Base-by-base conservation (phyloP, 495 filamentous ascomycete genomes). In the Talaromyces stipitatus region DNA sequence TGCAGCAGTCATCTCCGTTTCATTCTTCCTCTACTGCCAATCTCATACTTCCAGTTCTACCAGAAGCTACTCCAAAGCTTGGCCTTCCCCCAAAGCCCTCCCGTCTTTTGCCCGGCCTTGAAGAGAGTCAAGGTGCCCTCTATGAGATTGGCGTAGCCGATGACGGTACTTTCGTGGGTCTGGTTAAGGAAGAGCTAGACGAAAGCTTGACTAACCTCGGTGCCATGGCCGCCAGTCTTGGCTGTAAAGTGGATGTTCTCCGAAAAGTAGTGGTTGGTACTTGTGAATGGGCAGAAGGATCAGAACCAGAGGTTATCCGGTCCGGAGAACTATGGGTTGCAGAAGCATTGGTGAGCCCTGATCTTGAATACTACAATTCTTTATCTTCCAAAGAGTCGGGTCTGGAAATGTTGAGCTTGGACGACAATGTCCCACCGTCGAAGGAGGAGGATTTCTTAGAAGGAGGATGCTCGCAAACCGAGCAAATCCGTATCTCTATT, bases 91-190 rank as follows among this genome's bases (percentile, higher is more conserved):
- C 77, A 23, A 84, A 83, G 56, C 83, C 84, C 3, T 81, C 75
- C 45, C 85, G 82, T 53, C 71, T 90, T 38, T 72, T 90, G 10
- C 87, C 91, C 4, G 90, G 94, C 1, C 78, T 98, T 3, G 92
- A 97, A 66, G 91, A 95, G 59, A 96, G 90, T 33, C 85, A 88
- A 57, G 94, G 94, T 16, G 95, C 95, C 0, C 67, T 97, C 52
- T 98, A 98, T 58, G 95, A 98, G 71, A 95, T 98, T 65, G 94
- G 94, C 0, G 91, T 98, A 20, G 85, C 91, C 4, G 94, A 98
- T 67, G 92, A 97, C 72, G 94, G 94, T 12, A 89, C 86, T 0
- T 86, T 97, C 58, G 85, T 95, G 41, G 94, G 94, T 1, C 73
- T 98, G n/a, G 87, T 88, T 1, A 81, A 86, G 60, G 91, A 96